A percentile compares a stretch with the other conserved stretches of the same genome.
phyloP scores from a whole-genome alignment of 257 asterid species.

The Craterostigma plantagineum region DNA sequence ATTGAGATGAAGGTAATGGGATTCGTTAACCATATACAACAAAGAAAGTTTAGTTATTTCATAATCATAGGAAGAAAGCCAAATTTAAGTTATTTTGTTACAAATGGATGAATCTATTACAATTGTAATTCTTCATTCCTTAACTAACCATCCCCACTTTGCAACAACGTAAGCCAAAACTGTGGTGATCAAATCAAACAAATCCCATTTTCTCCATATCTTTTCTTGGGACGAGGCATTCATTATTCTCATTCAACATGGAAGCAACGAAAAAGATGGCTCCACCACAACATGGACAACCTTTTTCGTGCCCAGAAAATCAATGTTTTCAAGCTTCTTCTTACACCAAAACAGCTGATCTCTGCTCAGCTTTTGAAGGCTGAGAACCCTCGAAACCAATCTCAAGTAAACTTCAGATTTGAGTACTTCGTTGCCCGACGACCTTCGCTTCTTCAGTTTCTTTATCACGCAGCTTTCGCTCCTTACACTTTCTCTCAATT shows the following conservation, averaged over 20 bases:
- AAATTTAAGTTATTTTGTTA: too few relatives aligned
- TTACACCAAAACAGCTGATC: constrained; percentile 75
- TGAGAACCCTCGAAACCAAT: constrained; percentile 60
- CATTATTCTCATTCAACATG: constrained; percentile 46
- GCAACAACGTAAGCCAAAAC: too few relatives aligned
- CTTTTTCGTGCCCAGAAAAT: constrained; percentile 47
- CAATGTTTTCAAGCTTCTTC: constrained; percentile 47
- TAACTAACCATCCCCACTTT: too few relatives aligned
- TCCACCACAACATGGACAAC: constrained; percentile 37
- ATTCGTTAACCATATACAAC: too few relatives aligned
- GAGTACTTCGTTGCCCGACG: constrained; percentile 48
- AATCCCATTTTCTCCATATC: too few relatives aligned
- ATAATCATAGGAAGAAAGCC: too few relatives aligned
- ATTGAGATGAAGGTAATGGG: too few relatives aligned
- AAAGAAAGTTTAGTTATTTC: too few relatives aligned
- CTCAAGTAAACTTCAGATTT: constrained; percentile 71
- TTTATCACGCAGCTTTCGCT: constrained; percentile 11
- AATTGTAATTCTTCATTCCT: too few relatives aligned
- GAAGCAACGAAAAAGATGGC: constrained; percentile 70
- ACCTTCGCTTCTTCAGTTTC: constrained; percentile 28
- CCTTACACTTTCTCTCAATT: neutral
- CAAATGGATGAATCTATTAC: too few relatives aligned
- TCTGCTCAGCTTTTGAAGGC: constrained; percentile 44
- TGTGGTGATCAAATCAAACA: too few relatives aligned
- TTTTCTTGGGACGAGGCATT: too few relatives aligned